Conservation (phyloP, 257 asterid species). For the Fraxinus cuspidata region DNA sequence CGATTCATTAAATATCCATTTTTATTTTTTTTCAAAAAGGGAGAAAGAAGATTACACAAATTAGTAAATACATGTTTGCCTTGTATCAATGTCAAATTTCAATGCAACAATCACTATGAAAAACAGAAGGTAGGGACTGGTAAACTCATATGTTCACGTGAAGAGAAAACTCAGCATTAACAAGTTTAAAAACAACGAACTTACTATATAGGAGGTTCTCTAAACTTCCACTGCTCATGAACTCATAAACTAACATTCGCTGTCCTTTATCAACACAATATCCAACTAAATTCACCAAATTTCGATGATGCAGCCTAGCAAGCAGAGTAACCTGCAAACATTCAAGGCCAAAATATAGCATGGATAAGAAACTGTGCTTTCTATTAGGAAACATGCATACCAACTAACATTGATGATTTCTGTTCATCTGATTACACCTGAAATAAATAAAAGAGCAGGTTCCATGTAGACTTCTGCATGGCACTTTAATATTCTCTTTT, state of each 20-base stretch:
- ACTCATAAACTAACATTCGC: slow-evolving; percentile 83
- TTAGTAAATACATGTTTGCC: too few relatives aligned
- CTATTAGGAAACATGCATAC: background rate
- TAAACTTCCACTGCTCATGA: slow-evolving; percentile 97
- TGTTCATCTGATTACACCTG: background rate
- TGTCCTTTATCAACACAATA: slow-evolving; percentile 95
- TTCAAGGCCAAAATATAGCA: slow-evolving; percentile 5
- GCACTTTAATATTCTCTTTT: background rate
- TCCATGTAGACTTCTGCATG: background rate
- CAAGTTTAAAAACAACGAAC: slow-evolving; percentile 26
- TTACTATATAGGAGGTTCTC: slow-evolving; percentile 81
- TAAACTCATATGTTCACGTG: background rate
- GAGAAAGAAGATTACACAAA: too few relatives aligned
- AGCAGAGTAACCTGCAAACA: slow-evolving; percentile 83
- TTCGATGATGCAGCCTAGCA: slow-evolving; percentile 91
- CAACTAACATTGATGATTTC: background rate
- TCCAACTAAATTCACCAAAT: slow-evolving; percentile 94
- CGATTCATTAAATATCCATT: too few relatives aligned
- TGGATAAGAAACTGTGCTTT: background rate
- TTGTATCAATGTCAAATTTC: background rate
- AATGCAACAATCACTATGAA: background rate
- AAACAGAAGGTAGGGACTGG: background rate
- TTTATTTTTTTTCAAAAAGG: too few relatives aligned
- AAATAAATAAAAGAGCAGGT: background rate
- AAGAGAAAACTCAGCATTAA: background rate